Evolutionary conservation across 1,284 basidiomycete species (phyloP).

Genomic region (Neonothopanus nambi): DNA sequence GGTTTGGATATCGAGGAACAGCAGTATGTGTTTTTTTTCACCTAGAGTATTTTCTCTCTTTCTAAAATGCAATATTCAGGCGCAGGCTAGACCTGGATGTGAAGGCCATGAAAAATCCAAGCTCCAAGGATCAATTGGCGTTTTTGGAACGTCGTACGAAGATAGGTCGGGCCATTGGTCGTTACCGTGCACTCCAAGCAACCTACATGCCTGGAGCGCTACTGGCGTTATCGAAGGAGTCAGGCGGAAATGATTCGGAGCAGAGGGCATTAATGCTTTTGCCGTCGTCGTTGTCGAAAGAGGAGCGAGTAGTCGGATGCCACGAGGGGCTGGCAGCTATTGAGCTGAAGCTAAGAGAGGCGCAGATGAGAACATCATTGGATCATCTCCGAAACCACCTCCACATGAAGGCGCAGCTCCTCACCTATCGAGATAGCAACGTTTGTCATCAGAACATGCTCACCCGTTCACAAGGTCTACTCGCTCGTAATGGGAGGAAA

Average conservation of each 20-base stretch:
- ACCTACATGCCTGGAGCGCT: conserved; percentile 1
- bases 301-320: too few species aligned
- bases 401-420: conserved; percentile 7
- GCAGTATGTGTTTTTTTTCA: neutral
- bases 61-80: neutral
- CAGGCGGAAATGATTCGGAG: too few species aligned
- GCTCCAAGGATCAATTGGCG: neutral
- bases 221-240: too few species aligned
- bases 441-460: conserved; percentile 1
- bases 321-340: neutral
- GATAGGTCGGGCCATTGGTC: neutral
- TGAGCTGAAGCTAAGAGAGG: conserved; percentile 1
- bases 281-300: too few species aligned
- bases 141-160: neutral
- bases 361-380: neutral
- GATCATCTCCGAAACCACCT: conserved; percentile 2
- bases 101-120: neutral
- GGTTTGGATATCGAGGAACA: conserved; percentile 6
- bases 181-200: neutral
- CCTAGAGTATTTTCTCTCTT: neutral
- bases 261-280: too few species aligned
- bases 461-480: conserved; percentile 1
- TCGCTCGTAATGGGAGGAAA: conserved; percentile 4
- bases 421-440: conserved; percentile 3
- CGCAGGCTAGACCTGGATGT: neutral